Percentiles rank a stretch among this genome's conserved stretches.
Conservation (phyloP, 2,329 filamentous ascomycete genomes). For the Fusarium protoensiforme region DNA sequence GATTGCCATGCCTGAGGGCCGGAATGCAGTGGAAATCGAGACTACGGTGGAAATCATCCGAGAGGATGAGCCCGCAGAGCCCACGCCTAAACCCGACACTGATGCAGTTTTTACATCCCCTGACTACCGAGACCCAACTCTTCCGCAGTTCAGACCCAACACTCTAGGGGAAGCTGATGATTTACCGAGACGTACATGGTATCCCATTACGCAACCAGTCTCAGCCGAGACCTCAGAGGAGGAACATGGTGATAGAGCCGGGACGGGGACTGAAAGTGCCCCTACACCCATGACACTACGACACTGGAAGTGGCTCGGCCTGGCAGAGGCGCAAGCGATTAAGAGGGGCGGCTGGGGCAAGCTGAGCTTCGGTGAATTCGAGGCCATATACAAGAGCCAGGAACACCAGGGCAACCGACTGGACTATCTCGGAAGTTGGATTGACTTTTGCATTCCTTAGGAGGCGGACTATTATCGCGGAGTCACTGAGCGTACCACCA, state of each 20-base stretch:
- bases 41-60: constrained; percentile 38
- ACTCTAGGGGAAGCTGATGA: constrained; percentile 42
- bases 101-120: constrained; percentile 9
- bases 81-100: constrained; percentile 27
- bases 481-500: neutral
- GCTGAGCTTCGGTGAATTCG: constrained; percentile 83
- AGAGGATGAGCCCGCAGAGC: constrained; percentile 34
- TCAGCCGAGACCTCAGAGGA: neutral
- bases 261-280: constrained; percentile 30
- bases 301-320: constrained; percentile 67
- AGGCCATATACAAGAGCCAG: constrained; percentile 75
- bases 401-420: constrained; percentile 72
- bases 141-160: constrained; percentile 77
- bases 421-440: constrained; percentile 90
- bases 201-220: constrained; percentile 34
- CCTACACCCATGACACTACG: constrained; percentile 50
- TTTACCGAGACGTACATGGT: constrained; percentile 24
- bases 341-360: constrained; percentile 82
- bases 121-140: constrained; percentile 66
- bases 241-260: constrained; percentile 4
- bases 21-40: constrained; percentile 49
- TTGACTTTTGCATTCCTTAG: constrained; percentile 80
- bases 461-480: neutral
- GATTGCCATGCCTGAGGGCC: constrained; percentile 47
- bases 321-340: constrained; percentile 75